phyloP scores from a whole-genome alignment of 495 filamentous ascomycete genomes.

The Pseudoneurospora amorphoporcata region DNA sequence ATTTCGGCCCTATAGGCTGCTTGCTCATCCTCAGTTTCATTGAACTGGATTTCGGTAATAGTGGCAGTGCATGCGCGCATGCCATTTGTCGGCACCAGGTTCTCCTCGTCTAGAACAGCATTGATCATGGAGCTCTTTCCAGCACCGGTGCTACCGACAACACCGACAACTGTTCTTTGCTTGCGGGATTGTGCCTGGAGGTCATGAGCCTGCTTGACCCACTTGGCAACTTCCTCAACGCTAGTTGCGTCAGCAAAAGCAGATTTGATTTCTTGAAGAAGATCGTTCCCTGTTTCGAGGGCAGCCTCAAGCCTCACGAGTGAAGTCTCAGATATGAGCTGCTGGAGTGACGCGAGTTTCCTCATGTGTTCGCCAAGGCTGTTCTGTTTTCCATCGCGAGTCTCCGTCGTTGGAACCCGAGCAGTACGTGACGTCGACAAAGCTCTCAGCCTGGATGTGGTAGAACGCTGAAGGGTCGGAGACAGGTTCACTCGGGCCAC shows the following conservation, averaged over 20 bases:
- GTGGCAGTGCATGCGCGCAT: slow-evolving; percentile 55
- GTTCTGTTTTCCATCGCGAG: neutral
- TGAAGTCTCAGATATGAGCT: neutral
- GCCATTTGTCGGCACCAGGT: slow-evolving; percentile 28
- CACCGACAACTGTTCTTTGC: slow-evolving; percentile 39
- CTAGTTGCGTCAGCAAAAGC: slow-evolving; percentile 5
- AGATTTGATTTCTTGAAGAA: slow-evolving; percentile 13
- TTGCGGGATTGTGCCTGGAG: slow-evolving; percentile 7
- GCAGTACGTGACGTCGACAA: neutral
- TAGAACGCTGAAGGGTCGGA: neutral
- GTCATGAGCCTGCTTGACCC: slow-evolving; percentile 32
- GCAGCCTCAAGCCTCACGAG: slow-evolving; percentile 18
- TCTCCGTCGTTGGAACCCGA: neutral
- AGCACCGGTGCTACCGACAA: slow-evolving; percentile 48
- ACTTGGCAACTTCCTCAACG: slow-evolving; percentile 16
- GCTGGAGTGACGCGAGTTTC: neutral
- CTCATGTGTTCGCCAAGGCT: neutral
- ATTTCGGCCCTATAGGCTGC: slow-evolving; percentile 48
- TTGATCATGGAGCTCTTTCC: slow-evolving; percentile 55
- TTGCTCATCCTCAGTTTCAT: slow-evolving; percentile 29
- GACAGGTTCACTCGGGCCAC: neutral
- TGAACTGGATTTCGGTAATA: slow-evolving; percentile 56
- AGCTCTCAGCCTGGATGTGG: neutral
- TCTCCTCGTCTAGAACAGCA: slow-evolving; percentile 45
- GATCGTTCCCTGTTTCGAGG: slow-evolving; percentile 4